phyloP scores from a whole-genome alignment of 2,329 filamentous ascomycete species.

The Hansfordia pulvinata region DNA sequence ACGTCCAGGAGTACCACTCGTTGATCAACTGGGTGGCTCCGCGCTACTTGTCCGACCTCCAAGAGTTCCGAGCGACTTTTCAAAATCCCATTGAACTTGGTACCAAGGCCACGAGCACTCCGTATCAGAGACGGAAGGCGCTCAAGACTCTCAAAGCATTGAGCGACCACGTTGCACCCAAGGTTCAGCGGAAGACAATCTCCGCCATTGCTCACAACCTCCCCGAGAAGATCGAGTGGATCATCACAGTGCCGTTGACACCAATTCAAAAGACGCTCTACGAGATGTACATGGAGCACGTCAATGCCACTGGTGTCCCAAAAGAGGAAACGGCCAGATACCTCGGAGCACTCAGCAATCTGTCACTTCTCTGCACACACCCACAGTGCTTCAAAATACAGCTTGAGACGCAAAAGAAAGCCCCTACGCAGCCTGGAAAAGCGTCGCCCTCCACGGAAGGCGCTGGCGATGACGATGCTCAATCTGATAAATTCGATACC shows the following conservation, averaged over 20 bases:
- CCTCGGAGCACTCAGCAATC: constrained; percentile 22
- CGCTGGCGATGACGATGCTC: constrained; percentile 3
- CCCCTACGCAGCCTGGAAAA: constrained; percentile 1
- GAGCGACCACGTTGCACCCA: constrained; percentile 59
- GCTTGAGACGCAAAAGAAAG: constrained; percentile 11
- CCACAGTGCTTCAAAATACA: constrained; percentile 31
- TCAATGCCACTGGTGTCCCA: no score
- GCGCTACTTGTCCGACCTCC: constrained; percentile 54
- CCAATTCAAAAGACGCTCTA: constrained; percentile 52
- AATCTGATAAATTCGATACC: no score
- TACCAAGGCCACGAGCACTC: constrained; percentile 49
- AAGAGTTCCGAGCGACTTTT: constrained; percentile 60
- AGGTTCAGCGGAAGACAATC: constrained; percentile 65
- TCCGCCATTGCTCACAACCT: constrained; percentile 49
- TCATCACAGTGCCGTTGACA: constrained; percentile 62
- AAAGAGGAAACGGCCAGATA: constrained; percentile 13
- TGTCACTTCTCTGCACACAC: constrained; percentile 38
- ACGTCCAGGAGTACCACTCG: constrained; percentile 70
- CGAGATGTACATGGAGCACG: constrained; percentile 22
- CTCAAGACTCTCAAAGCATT: constrained; percentile 57
- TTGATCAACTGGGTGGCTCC: constrained; percentile 83
- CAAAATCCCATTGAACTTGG: constrained; percentile 61
- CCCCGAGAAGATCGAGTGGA: constrained; percentile 67
- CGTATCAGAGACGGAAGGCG: constrained; percentile 39
- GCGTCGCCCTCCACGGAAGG: constrained; percentile 5